Conservation (phyloP, 2,329 filamentous ascomycete genomes). For the Dactylellina cionopaga region DNA sequence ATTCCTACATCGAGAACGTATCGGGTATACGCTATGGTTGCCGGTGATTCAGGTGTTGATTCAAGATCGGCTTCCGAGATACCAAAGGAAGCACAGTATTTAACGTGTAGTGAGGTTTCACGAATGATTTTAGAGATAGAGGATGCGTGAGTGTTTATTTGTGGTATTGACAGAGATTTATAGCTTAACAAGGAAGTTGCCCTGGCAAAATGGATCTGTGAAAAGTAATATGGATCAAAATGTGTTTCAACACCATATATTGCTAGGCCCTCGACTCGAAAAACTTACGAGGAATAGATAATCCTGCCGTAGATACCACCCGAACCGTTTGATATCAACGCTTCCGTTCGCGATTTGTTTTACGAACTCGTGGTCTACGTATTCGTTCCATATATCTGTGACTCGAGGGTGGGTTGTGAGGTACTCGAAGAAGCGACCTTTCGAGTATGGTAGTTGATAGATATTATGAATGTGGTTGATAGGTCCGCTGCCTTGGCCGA, state of each 20-base stretch:
- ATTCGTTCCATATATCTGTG: conserved; percentile 76
- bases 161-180: conserved; percentile 78
- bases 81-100: conserved; percentile 84
- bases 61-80: conserved; percentile 78
- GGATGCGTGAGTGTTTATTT: conserved; percentile 73
- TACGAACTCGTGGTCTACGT: conserved; percentile 85
- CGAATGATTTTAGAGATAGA: conserved; percentile 80
- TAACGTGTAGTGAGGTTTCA: conserved; percentile 82
- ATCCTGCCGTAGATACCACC: conserved; percentile 88
- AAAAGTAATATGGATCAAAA: neutral
- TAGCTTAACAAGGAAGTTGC: conserved; percentile 87
- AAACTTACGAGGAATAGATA: conserved; percentile 81
- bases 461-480: conserved; percentile 75
- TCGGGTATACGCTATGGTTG: conserved; percentile 83
- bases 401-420: conserved; percentile 79
- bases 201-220: conserved; percentile 85
- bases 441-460: conserved; percentile 69
- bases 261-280: neutral
- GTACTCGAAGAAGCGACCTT: conserved; percentile 84
- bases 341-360: conserved; percentile 78
- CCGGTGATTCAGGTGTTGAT: conserved; percentile 72
- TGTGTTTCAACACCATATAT: too few species aligned
- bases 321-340: conserved; percentile 80
- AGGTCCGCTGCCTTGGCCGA: conserved; percentile 71
- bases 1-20: conserved; percentile 90